Conservation (phyloP, 345 rosid species). For the Populus davidiana region DNA sequence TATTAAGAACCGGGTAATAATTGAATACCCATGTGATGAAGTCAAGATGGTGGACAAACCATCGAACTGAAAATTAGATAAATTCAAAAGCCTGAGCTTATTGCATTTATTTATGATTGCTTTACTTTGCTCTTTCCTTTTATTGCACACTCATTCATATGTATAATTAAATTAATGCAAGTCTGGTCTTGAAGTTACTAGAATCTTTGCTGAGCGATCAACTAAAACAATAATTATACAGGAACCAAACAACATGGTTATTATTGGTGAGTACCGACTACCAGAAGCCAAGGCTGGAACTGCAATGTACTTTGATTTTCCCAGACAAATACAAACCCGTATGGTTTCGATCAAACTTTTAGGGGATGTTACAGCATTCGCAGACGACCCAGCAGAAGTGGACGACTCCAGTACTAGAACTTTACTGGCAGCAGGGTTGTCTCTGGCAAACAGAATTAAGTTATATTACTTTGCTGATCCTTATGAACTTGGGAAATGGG, state of each 20-base stretch:
- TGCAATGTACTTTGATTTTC: slow-evolving; percentile 80
- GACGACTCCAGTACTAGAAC: slow-evolving; percentile 51
- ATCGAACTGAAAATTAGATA: background rate
- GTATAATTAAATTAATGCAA: background rate
- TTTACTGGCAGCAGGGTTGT: slow-evolving; percentile 62
- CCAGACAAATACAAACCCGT: slow-evolving; percentile 54
- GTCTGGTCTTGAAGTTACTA: background rate
- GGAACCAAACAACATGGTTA: slow-evolving; percentile 72
- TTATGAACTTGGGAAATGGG: slow-evolving; percentile 85
- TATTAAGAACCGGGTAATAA: background rate
- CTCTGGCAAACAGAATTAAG: slow-evolving; percentile 66
- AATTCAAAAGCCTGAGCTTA: background rate
- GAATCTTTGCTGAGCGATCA: background rate
- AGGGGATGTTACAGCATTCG: slow-evolving; percentile 74
- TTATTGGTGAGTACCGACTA: slow-evolving; percentile 69
- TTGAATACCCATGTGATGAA: no score
- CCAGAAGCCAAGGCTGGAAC: slow-evolving; percentile 80
- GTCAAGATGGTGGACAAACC: background rate
- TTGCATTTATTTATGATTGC: background rate
- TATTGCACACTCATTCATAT: background rate
- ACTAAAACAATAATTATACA: slow-evolving; percentile 27
- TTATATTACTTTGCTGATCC: slow-evolving; percentile 72
- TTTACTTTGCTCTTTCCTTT: background rate
- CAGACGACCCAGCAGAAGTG: slow-evolving; percentile 67
- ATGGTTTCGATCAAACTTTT: slow-evolving; percentile 61